Evolutionary conservation across 2,329 filamentous ascomycete species (phyloP), one percentile per base, ranked within the genome.

Genomic region (Daldinia sp.): DNA sequence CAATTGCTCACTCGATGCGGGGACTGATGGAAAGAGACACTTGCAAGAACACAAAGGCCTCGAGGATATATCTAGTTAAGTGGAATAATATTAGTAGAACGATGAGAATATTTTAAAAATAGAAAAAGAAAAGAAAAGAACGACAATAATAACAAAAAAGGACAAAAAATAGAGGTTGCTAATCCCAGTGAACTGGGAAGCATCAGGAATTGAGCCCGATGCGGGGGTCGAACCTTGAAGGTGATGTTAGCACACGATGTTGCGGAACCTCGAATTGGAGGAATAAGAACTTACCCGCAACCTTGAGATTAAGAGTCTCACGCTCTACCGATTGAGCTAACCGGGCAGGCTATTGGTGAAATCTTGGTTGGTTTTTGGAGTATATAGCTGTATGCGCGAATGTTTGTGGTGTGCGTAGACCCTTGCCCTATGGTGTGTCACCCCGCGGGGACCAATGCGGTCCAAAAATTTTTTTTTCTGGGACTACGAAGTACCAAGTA

Each of bases 241-340:
- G 7, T 5, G 4, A 25, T 43, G 55, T 58, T 58, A 58, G 55
- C n/a, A 19, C 10, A 30, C 29, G 11, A 23, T n/a, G n/a, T 11
- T 35, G 10, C 3, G 15, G 7, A 37, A n/a, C 11, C 15, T 11
- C 13, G 11, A 15, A 9, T 11, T 1, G 3, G 21, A 4, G 1
- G 15, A 23, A 6, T 15, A 19, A 30, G 3, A 49, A 56, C 58
- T 56, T 52, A 56, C 52, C 72, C 72, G 71, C 72, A 73, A 71
- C 72, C 71, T 74, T 74, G 71, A 74, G 72, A 85, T 83, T 81
- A 81, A 81, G 87, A 89, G 87, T 88, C 86, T 87, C 83, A 88
- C 86, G 86, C 86, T 89, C 87, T 89, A 88, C 84, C 83, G 83
- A 87, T 87, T 87, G 84, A 87, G 84, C 84, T 87, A 87, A 81